These are phyloP conservation scores for Boletus rex-veris DNA, from an alignment of 768 basidiomycete species.

Conservation along the genomic window DNA sequence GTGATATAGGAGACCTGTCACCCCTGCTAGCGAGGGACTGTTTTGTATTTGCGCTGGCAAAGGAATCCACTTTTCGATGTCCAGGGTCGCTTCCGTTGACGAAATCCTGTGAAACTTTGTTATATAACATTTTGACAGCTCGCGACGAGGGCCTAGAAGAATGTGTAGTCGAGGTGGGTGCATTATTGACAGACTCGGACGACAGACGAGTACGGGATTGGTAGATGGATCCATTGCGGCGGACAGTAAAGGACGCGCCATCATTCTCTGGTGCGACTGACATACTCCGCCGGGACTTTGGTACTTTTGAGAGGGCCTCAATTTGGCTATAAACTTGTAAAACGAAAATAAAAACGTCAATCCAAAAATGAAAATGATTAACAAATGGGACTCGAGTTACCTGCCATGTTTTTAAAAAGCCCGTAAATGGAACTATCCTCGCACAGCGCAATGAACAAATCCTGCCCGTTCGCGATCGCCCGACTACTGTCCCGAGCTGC, in stretches of 20 bases:
- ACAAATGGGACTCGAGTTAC: conserved; percentile 40
- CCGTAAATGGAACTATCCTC: conserved; percentile 88
- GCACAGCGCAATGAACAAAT: conserved; percentile 83
- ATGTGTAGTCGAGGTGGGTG: conserved; percentile 16
- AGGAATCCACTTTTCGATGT: conserved; percentile 55
- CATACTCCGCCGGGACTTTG: conserved; percentile 62
- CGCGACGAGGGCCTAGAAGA: conserved; percentile 54
- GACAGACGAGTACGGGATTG: conserved; percentile 33
- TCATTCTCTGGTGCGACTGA: conserved; percentile 59
- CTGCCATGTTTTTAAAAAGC: conserved; percentile 83
- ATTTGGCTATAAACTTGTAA: conserved; percentile 73
- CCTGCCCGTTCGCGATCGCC: conserved; percentile 68
- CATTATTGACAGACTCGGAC: conserved; percentile 36
- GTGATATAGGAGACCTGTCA: conserved; percentile 34
- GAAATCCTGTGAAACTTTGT: conserved; percentile 40
- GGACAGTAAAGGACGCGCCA: conserved; percentile 43
- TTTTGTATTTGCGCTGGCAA: conserved; percentile 49
- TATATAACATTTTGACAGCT: conserved; percentile 55
- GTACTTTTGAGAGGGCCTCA: conserved; percentile 57
- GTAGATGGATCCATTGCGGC: conserved; percentile 23
- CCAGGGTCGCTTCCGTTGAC: conserved; percentile 41
- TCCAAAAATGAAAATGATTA: conserved; percentile 10
- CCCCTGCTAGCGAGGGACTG: conserved; percentile 31
- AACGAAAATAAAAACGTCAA: conserved; percentile 17
- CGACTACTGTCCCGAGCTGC: conserved; percentile 83